Conservation (phyloP, 768 basidiomycete genomes). For the Suillus placidus region DNA sequence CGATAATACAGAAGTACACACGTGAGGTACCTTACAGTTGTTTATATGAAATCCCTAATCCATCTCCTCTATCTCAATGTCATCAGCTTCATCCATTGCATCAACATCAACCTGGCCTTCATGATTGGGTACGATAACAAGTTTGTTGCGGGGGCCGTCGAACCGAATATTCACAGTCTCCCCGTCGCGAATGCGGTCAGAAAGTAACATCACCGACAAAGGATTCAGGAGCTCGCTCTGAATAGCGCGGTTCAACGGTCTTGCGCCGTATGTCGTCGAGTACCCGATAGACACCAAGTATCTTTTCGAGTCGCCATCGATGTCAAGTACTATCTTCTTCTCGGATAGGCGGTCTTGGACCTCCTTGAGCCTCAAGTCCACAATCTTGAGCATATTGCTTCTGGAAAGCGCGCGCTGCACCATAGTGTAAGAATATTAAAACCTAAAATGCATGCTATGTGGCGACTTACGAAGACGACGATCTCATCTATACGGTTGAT, state of each 20-base stretch:
- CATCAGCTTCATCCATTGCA: slow-evolving; percentile 54
- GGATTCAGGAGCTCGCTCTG: slow-evolving; percentile 94
- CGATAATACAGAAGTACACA: not conserved
- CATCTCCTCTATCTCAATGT: slow-evolving; percentile 66
- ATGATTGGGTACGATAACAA: slow-evolving; percentile 85
- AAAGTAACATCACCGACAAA: slow-evolving; percentile 80
- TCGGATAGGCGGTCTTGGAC: slow-evolving; percentile 79
- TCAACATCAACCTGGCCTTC: slow-evolving; percentile 50
- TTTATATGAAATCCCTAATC: slow-evolving; percentile 38
- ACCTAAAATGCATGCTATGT: slow-evolving; percentile 11
- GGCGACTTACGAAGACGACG: slow-evolving; percentile 59
- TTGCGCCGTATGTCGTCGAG: slow-evolving; percentile 84
- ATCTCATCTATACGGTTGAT: slow-evolving; percentile 89
- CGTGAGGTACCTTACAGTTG: slow-evolving; percentile 3
- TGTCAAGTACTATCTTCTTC: slow-evolving; percentile 76
- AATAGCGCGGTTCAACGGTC: slow-evolving; percentile 89
- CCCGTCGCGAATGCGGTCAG: slow-evolving; percentile 78
- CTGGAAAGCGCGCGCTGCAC: slow-evolving; percentile 77
- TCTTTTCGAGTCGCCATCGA: slow-evolving; percentile 76
- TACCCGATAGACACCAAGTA: slow-evolving; percentile 79
- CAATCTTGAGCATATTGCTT: slow-evolving; percentile 78
- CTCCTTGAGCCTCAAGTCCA: slow-evolving; percentile 86
- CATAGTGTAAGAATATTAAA: slow-evolving; percentile 29
- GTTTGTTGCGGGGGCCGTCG: slow-evolving; percentile 79
- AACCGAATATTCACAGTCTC: slow-evolving; percentile 78